Evolutionary conservation across 2,329 filamentous ascomycete species (phyloP).

Genomic region (Truncatella angustata): DNA sequence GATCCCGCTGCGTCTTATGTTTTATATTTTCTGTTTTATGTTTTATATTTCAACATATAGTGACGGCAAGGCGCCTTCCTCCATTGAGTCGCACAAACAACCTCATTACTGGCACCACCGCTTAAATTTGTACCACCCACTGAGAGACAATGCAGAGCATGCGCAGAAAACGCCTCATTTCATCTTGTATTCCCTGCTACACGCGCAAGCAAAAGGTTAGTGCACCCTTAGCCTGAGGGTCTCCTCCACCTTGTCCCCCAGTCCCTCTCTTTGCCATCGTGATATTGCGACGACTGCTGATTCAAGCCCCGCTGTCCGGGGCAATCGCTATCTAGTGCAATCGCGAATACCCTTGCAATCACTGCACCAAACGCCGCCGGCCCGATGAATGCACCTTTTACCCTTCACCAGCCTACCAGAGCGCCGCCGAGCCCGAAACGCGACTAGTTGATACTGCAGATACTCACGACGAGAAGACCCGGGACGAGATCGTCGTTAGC

Average conservation of each 20-base stretch:
- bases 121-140: neutral
- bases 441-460: neutral
- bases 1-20: too few species aligned
- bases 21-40: too few species aligned
- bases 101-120: neutral
- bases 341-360: constrained; percentile 15
- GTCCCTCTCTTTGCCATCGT: too few species aligned
- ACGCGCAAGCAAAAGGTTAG: constrained; percentile 18
- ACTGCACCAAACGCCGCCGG: constrained; percentile 14
- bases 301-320: neutral
- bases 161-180: constrained; percentile 12
- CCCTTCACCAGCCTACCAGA: neutral
- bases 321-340: constrained; percentile 16
- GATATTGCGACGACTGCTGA: neutral
- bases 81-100: neutral
- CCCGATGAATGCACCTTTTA: constrained; percentile 16
- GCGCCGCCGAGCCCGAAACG: neutral
- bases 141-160: neutral
- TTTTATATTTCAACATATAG: too few species aligned
- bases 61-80: neutral
- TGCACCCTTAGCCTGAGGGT: too few species aligned
- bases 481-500: constrained; percentile 3
- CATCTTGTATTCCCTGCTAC: constrained; percentile 17
- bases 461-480: neutral
- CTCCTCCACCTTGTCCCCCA: neutral